Evolutionary conservation across 805 yeast species (phyloP).

Genomic region (Metschnikowia borealis): DNA sequence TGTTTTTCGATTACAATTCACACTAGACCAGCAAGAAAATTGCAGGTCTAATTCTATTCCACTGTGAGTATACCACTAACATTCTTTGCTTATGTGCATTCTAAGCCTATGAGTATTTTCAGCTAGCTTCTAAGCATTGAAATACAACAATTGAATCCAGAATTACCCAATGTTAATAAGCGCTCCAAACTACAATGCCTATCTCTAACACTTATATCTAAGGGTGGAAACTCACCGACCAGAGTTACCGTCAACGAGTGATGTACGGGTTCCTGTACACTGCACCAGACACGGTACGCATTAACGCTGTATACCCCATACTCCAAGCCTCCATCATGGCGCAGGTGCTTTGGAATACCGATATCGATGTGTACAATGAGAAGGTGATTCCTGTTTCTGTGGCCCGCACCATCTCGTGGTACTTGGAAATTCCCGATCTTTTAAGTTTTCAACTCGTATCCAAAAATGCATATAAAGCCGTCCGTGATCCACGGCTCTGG

Average conservation of each 20-base stretch:
- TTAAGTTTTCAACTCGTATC: constrained; percentile 36
- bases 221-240: neutral
- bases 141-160: no score
- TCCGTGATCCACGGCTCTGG: constrained; percentile 40
- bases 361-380: constrained; percentile 40
- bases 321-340: constrained; percentile 26
- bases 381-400: constrained; percentile 35
- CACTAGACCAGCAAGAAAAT: no score
- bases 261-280: neutral
- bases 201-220: no score
- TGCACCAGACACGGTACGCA: neutral
- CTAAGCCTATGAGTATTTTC: no score
- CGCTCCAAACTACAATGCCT: no score
- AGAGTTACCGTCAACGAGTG: neutral
- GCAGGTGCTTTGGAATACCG: constrained; percentile 44
- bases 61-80: no score
- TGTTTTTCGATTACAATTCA: no score
- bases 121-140: no score
- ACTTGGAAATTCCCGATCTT: constrained; percentile 37
- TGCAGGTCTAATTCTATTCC: no score
- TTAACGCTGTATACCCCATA: neutral
- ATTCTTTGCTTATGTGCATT: no score
- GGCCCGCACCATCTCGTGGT: constrained; percentile 31
- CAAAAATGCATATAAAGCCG: constrained; percentile 35
- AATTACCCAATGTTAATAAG: no score